Conservation (phyloP, 495 filamentous ascomycete genomes). For the Neurospora sp. region DNA sequence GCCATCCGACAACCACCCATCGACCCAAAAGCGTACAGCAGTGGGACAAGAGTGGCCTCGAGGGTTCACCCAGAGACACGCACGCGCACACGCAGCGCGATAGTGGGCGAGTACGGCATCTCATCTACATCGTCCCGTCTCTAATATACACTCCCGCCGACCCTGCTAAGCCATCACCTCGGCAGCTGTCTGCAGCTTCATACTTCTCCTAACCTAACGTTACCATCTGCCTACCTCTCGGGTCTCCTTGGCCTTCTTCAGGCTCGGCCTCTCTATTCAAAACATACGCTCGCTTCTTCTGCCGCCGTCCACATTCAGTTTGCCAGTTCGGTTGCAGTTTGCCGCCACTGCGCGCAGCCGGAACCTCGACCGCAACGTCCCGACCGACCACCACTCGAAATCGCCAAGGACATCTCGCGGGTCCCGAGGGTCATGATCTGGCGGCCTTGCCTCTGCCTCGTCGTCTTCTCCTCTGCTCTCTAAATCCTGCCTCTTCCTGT, state of each 20-base stretch:
- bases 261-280: not conserved
- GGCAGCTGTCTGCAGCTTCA: not conserved
- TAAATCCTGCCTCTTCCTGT: conserved; percentile 5
- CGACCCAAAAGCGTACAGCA: not conserved
- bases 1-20: not conserved
- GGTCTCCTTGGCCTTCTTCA: not conserved
- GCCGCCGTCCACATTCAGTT: not conserved
- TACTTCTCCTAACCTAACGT: not conserved
- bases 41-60: not conserved
- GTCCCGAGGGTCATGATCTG: conserved; percentile 18
- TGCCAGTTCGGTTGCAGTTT: conserved; percentile 8
- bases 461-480: conserved; percentile 1
- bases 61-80: not conserved
- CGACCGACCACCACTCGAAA: not conserved
- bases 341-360: conserved; percentile 16
- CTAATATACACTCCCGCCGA: not conserved
- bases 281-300: not conserved
- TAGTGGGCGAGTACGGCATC: not conserved
- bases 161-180: not conserved
- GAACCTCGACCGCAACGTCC: not conserved
- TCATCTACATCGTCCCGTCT: not conserved
- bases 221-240: not conserved
- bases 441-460: conserved; percentile 10
- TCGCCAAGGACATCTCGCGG: not conserved
- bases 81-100: not conserved